A percentile compares a stretch with the other conserved stretches of the same genome.
These are phyloP conservation scores for Suhomyces terraborum DNA, from an alignment of 1,139 yeast genomes.

Conservation along the genomic window DNA sequence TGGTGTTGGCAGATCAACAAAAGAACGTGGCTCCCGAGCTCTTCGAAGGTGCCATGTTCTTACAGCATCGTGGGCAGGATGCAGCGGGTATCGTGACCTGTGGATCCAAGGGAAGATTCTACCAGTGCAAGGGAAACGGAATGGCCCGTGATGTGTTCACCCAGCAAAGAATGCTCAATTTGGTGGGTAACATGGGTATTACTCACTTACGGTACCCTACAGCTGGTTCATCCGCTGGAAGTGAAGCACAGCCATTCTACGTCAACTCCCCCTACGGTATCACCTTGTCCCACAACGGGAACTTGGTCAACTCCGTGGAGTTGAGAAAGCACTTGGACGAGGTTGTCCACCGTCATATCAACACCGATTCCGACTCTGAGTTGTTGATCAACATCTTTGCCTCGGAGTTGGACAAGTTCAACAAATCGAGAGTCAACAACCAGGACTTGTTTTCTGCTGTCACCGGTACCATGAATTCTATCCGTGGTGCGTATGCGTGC, in stretches of 20 bases:
- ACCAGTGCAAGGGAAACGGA: constrained; percentile 98
- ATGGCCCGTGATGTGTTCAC: constrained; percentile 98
- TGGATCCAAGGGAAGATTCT: constrained; percentile 88
- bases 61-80: constrained; percentile 98
- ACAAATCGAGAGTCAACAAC: constrained; percentile 90
- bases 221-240: constrained; percentile 95
- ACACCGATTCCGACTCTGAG: constrained; percentile 96
- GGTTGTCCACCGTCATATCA: constrained; percentile 93
- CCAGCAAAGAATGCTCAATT: constrained; percentile 69
- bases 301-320: constrained; percentile 82
- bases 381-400: constrained; percentile 87
- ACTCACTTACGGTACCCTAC: constrained; percentile 96
- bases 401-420: constrained; percentile 84
- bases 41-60: constrained; percentile 88
- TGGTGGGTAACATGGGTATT: constrained; percentile 93
- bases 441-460: constrained; percentile 86
- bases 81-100: constrained; percentile 99
- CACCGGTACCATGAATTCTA: constrained; percentile 72
- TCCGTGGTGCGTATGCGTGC: constrained; percentile 97
- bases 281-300: constrained; percentile 89
- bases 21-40: constrained; percentile 83
- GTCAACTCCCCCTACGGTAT: constrained; percentile 97
- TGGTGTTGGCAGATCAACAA: constrained; percentile 75
- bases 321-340: constrained; percentile 82
- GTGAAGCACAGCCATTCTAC: constrained; percentile 98